Evolutionary conservation across 176 grass and related monocot species (phyloP).

Genomic region (maize (Zea mays)): DNA sequence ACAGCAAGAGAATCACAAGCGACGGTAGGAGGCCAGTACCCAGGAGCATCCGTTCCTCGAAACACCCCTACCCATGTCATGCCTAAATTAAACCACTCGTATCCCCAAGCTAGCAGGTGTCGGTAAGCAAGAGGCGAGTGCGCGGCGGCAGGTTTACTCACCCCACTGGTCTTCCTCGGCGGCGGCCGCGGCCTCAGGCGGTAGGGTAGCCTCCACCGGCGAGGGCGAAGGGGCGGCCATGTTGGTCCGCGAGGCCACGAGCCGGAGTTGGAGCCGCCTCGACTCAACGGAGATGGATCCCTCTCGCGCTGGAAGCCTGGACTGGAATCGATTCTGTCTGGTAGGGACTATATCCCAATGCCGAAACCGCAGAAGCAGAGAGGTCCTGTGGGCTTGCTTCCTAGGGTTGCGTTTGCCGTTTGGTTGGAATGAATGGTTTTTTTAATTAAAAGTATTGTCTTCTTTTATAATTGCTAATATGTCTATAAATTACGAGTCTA

Average conservation of each 20-base stretch:
- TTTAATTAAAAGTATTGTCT: too few relatives aligned
- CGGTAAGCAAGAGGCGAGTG: neutral
- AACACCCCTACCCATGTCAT: neutral
- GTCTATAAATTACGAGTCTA: too few relatives aligned
- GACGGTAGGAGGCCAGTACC: neutral
- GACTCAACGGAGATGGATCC: neutral
- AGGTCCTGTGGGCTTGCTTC: too few relatives aligned
- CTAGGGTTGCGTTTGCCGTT: too few relatives aligned
- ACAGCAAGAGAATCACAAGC: neutral
- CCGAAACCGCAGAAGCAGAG: too few relatives aligned
- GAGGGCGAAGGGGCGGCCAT: slow-evolving; percentile 29
- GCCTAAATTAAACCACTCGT: neutral
- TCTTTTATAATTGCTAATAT: too few relatives aligned
- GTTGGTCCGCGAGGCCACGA: neutral
- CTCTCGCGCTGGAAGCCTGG: too few relatives aligned
- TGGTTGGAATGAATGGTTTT: too few relatives aligned
- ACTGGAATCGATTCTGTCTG: too few relatives aligned
- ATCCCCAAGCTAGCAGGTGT: neutral
- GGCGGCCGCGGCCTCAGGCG: neutral
- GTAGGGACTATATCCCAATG: too few relatives aligned
- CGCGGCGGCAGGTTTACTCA: neutral
- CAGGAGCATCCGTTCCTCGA: neutral
- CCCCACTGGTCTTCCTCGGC: slow-evolving; percentile 39
- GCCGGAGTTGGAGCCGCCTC: neutral
- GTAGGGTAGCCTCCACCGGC: neutral